These are phyloP conservation scores for Rhodotorula mucilaginosa DNA, from an alignment of 1,284 basidiomycete genomes.

Conservation along the genomic window DNA sequence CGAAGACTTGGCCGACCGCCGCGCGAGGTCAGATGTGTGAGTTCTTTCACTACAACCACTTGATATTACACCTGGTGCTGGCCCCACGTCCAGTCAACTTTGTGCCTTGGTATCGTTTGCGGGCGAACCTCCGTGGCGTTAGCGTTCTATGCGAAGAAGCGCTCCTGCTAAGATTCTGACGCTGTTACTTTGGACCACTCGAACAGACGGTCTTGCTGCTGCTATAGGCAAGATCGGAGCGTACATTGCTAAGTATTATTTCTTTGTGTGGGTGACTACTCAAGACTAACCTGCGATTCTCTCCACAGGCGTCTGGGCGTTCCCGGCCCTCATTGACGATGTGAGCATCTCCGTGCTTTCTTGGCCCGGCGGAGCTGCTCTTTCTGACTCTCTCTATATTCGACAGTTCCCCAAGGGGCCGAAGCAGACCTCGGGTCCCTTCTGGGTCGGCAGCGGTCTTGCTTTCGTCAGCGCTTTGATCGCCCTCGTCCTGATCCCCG, in stretches of 20 bases:
- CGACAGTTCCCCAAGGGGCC: slow-evolving; percentile 38
- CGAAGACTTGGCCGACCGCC: slow-evolving; percentile 75
- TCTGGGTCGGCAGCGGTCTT: slow-evolving; percentile 44
- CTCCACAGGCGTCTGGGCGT: slow-evolving; percentile 19
- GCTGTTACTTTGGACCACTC: neutral
- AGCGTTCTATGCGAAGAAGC: neutral
- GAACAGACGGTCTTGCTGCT: slow-evolving; percentile 46
- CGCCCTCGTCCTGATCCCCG: slow-evolving; percentile 70
- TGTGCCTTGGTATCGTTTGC: too few relatives aligned
- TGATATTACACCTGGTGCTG: too few relatives aligned
- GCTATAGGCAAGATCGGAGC: slow-evolving; percentile 69
- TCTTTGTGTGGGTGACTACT: neutral
- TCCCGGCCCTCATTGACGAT: slow-evolving; percentile 22
- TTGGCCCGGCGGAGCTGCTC: too few relatives aligned
- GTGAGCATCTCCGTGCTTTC: too few relatives aligned
- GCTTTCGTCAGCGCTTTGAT: slow-evolving; percentile 76
- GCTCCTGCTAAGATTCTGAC: neutral
- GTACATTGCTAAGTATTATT: neutral
- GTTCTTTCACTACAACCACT: neutral
- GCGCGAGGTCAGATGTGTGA: slow-evolving; percentile 67
- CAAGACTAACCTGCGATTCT: neutral
- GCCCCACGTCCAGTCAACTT: too few relatives aligned
- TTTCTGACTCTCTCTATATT: too few relatives aligned
- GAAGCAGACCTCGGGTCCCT: slow-evolving; percentile 44
- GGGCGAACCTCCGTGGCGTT: too few relatives aligned